Evolutionary conservation across 768 basidiomycete genomes (phyloP), one percentile per base, ranked within the genome.

Genomic region (Gyrodon lividus): DNA sequence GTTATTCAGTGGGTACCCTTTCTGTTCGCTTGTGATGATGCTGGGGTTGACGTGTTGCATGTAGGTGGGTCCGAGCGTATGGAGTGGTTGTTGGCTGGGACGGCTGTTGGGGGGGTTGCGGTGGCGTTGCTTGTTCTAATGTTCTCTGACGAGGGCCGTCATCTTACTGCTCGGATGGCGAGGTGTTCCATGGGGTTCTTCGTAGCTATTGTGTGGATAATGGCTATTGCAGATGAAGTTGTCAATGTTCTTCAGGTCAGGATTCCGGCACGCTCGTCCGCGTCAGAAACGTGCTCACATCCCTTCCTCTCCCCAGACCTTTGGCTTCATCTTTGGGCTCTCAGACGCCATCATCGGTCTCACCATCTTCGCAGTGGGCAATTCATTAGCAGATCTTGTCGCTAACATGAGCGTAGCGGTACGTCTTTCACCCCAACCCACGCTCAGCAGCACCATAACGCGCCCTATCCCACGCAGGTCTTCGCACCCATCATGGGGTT

Each of bases 311-410:
- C 40, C 60, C 12, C 57, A 98, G 93, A 87, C 92, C 0, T 87
- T 97, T 59, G 97, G 96, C 6, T 82, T 87, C 64, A 90, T 98
- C 46, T 90, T 99, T 63, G 96, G 95, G 3, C 77, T 99, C 22
- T 97, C 94, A 14, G 95, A 98, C 63, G 94, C 97, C 39, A 96
- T 99, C 65, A 90, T 99, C 50, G 96, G 96, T 12, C 72, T 99
- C 37, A 98, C 96, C 1, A 88, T 99, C 52, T 99, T 99, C 57
- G 97, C 96, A 1, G 80, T 98, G 24, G 96, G 97, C 22, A 98
- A 98, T 68, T 96, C 92, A 13, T 79, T 97, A 5, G 96, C 95
- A 0, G 97, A 99, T 70, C 81, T 98, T 19, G 95, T 99, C 6
- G 96, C 97, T 19, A 98, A 98, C 70, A 90, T 92, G 75, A 93